Evolutionary conservation across 768 basidiomycete genomes (phyloP).

Genomic region (Leucosporidium scottii): DNA sequence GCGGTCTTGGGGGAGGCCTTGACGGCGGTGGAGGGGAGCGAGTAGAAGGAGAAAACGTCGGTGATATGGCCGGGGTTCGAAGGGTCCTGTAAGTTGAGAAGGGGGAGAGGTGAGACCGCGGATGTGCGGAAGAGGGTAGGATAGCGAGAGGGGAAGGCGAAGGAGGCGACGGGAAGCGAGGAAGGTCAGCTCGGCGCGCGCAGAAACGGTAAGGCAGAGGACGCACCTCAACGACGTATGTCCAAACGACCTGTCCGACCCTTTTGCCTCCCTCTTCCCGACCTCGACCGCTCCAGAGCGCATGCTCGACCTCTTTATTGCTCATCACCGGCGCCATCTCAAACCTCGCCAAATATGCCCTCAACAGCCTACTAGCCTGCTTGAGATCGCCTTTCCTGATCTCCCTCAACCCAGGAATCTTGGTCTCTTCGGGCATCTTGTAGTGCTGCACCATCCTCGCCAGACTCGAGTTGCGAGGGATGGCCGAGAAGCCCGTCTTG

Average conservation of each 20-base stretch:
- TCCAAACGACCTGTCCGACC: conserved; percentile 82
- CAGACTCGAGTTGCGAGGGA: conserved; percentile 78
- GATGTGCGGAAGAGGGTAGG: too few relatives aligned
- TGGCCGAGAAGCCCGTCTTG: conserved; percentile 77
- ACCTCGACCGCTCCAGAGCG: conserved; percentile 79
- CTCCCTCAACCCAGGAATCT: conserved; percentile 63
- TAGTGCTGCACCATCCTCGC: conserved; percentile 79
- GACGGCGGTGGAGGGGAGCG: conserved; percentile 88
- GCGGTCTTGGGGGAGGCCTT: conserved; percentile 45
- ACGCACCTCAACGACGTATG: conserved; percentile 86
- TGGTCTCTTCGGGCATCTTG: conserved; percentile 53
- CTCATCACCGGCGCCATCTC: conserved; percentile 69
- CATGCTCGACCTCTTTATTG: conserved; percentile 73
- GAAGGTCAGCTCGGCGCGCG: not conserved
- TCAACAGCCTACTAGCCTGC: conserved; percentile 62
- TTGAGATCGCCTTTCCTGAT: conserved; percentile 74
- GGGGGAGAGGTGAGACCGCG: too few relatives aligned
- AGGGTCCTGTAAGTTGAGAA: conserved; percentile 56
- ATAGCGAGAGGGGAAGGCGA: not conserved
- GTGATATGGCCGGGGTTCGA: conserved; percentile 67
- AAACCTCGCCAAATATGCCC: conserved; percentile 75
- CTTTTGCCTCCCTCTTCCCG: conserved; percentile 52
- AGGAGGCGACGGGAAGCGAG: not conserved
- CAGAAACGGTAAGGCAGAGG: too few relatives aligned
- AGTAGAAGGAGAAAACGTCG: conserved; percentile 95